Base-by-base conservation (phyloP, 805 yeast genomes). In the Saccharomycopsis sp. region DNA sequence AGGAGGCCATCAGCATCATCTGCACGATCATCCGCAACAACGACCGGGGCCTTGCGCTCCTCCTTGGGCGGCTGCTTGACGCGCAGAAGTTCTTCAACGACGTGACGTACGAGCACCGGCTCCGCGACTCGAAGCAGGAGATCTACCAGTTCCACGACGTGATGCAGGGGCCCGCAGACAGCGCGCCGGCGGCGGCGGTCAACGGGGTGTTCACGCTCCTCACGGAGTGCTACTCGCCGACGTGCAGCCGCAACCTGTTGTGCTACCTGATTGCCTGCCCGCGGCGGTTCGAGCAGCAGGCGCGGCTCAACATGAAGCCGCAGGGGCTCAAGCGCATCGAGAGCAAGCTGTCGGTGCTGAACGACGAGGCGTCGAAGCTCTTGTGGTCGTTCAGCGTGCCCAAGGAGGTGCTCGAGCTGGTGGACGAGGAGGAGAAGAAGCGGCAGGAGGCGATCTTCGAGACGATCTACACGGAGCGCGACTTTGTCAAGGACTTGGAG, bases 261-360 rank as follows among this genome's bases (percentile, higher is more conserved):
- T 94, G 99, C 72, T 94, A 94, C 71, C 88, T 96, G 50, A 91
- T 94, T 64, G 95, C 97, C 12, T 94, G 99, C 73, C 99, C 99
- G 15, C 80, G 97, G 64, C 80, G 98, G 62, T 75, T 94, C 53
- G 98, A 92, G 71, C 98, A 94, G 71, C 98, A 92, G 68, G 96
- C 97, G 2, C 78, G 98, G 60, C 78, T 89, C 54, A 91, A 91
- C 65, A 79, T 89, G 82, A 89, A 89, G 68, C 89, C 94, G 1
- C 87, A 87, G 65, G 94, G 92, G 0, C 76, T 92, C 64, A 79
- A 83, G 60, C 75, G 95, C 53, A 88, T 92, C 14, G 91, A 85
- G 48, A 80, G 86, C 5, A 78, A 84, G 55, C 72, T 84, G 12
- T 85, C 90, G 1, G 73, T 85, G 54, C 85, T 83, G 59, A 95